phyloP scores from a whole-genome alignment of 257 asterid genomes.

The Lithospermum erythrorhizon region DNA sequence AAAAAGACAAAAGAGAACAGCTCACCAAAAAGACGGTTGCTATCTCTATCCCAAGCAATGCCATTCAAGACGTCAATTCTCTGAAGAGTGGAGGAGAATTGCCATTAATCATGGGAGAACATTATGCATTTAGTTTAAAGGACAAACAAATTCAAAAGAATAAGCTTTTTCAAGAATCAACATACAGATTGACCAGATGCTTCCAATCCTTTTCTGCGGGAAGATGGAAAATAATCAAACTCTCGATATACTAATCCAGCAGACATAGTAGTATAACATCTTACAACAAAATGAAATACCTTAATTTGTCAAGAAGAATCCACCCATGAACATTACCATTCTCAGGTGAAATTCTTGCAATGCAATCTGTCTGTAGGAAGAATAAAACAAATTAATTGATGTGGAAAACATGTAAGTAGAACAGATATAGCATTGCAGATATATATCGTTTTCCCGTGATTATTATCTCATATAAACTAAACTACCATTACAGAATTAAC shows the following conservation, averaged over 20 bases:
- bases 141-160: not conserved
- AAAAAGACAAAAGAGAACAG: not conserved
- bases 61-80: conserved; percentile 75
- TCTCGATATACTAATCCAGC: conserved; percentile 1
- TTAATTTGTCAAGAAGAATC: conserved; percentile 66
- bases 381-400: not conserved
- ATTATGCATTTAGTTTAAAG: not conserved
- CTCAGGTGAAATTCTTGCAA: conserved; percentile 66
- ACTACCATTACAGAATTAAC: too few relatives aligned
- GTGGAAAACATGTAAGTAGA: too few relatives aligned
- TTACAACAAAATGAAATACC: conserved; percentile 24
- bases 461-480: too few relatives aligned
- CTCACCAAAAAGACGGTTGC: conserved; percentile 63
- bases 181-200: conserved; percentile 48
- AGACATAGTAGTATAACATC: not conserved
- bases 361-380: conserved; percentile 73
- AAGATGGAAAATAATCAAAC: conserved; percentile 2
- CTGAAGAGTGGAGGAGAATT: conserved; percentile 30
- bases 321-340: conserved; percentile 66
- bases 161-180: not conserved
- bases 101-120: conserved; percentile 3
- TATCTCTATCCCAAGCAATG: conserved; percentile 75
- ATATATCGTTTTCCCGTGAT: too few relatives aligned
- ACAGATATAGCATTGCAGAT: too few relatives aligned
- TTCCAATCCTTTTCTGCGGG: conserved; percentile 37